Evolutionary conservation across 2,329 filamentous ascomycete species (phyloP).

Genomic region (Venturiaceae sp.): DNA sequence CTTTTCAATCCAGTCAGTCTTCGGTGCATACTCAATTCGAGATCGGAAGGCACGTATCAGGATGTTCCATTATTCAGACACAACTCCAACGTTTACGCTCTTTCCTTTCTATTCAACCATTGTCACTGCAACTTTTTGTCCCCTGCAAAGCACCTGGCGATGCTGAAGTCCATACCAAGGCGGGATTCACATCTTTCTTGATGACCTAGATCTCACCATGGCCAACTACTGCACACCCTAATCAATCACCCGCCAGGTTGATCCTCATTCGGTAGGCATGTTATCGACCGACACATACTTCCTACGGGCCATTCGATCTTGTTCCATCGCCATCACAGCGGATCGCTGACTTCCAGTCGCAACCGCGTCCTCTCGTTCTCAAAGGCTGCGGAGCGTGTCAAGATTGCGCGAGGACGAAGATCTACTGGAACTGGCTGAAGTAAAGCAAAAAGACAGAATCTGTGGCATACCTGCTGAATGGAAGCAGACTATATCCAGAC

Average conservation of each 20-base stretch:
- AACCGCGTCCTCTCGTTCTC: constrained; percentile 4
- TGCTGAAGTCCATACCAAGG: background rate
- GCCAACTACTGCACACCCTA: constrained; percentile 1
- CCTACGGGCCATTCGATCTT: background rate
- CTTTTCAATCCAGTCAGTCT: no score
- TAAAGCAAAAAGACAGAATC: background rate
- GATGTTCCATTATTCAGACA: no score
- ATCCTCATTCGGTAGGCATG: constrained; percentile 5
- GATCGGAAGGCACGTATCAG: background rate
- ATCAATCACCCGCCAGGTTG: background rate
- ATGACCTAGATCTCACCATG: background rate
- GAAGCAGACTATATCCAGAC: background rate
- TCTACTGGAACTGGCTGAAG: background rate
- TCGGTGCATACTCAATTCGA: no score
- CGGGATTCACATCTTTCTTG: background rate
- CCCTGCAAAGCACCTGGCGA: background rate
- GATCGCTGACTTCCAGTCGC: background rate
- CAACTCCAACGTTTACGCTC: no score
- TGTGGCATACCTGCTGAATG: background rate
- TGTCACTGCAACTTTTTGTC: background rate
- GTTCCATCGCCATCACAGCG: background rate
- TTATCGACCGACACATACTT: constrained; percentile 10
- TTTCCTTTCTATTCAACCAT: background rate
- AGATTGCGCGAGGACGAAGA: background rate
- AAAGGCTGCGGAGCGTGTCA: background rate